Evolutionary conservation across 148 eudicot species (phyloP).

Genomic region (Vaccinium corymbosum): DNA sequence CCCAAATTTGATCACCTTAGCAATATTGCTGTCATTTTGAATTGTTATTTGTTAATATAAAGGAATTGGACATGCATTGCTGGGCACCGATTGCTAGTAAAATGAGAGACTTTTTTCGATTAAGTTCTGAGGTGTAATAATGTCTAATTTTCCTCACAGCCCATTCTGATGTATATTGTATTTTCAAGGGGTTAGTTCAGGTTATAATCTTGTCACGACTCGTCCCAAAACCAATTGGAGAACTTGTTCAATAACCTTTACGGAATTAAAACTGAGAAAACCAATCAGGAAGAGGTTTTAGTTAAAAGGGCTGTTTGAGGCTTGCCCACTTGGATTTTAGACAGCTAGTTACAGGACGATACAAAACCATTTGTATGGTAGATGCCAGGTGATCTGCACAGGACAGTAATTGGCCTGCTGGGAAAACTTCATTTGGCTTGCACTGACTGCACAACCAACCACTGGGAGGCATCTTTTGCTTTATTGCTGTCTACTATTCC

Average conservation of each 20-base stretch:
- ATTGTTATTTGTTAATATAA: not conserved
- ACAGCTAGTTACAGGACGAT: not conserved
- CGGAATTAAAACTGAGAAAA: not conserved
- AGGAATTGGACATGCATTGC: not conserved
- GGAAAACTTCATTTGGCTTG: not conserved
- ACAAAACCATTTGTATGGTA: not conserved
- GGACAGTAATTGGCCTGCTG: not conserved
- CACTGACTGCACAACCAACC: not conserved
- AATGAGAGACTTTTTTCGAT: not conserved
- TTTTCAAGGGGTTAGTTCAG: not conserved
- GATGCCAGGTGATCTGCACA: not conserved
- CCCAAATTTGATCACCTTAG: not conserved
- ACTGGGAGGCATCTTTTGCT: not conserved
- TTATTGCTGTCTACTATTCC: not conserved
- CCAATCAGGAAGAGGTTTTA: not conserved
- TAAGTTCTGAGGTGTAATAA: not conserved
- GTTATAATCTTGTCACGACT: not conserved
- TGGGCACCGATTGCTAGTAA: not conserved
- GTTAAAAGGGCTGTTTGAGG: not conserved
- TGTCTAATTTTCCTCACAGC: not conserved
- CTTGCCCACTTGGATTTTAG: not conserved
- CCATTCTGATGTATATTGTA: not conserved
- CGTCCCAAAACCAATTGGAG: not conserved
- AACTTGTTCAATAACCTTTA: not conserved
- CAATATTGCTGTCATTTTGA: not conserved